Evolutionary conservation across 2,329 filamentous ascomycete species (phyloP).

Genomic region (Sphaerulina musiva): DNA sequence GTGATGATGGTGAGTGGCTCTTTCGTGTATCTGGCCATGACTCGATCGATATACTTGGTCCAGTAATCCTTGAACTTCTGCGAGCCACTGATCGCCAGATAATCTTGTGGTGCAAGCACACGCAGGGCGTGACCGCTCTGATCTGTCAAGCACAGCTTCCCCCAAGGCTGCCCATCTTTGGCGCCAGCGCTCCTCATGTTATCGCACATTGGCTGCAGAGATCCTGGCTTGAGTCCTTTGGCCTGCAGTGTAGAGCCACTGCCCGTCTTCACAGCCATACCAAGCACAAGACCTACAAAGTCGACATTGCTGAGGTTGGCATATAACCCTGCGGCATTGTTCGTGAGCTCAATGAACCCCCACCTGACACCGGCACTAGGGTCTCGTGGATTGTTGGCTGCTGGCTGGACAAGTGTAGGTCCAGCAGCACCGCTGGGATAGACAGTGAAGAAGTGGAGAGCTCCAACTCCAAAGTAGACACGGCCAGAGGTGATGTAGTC

Average conservation of each 20-base stretch:
- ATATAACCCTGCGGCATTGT: conserved; percentile 19
- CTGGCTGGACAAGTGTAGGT: conserved; percentile 44
- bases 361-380: conserved; percentile 39
- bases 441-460: conserved; percentile 41
- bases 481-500: conserved; percentile 38
- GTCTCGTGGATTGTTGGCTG: conserved; percentile 37
- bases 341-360: conserved; percentile 42
- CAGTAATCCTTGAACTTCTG: conserved; percentile 44
- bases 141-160: background rate
- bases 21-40: conserved; percentile 45
- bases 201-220: background rate
- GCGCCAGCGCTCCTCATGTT: background rate
- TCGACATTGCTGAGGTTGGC: conserved; percentile 17
- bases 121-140: background rate
- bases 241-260: background rate
- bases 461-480: conserved; percentile 42
- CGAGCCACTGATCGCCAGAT: background rate
- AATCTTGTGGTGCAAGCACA: background rate
- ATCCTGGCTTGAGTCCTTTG: background rate
- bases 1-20: conserved; percentile 55
- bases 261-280: conserved; percentile 15
- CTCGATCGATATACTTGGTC: conserved; percentile 45
- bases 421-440: conserved; percentile 26
- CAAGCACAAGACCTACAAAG: conserved; percentile 38
- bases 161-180: conserved; percentile 53